Conservation (phyloP, 352 stramenopile species). For the Pythium utonaiense region DNA sequence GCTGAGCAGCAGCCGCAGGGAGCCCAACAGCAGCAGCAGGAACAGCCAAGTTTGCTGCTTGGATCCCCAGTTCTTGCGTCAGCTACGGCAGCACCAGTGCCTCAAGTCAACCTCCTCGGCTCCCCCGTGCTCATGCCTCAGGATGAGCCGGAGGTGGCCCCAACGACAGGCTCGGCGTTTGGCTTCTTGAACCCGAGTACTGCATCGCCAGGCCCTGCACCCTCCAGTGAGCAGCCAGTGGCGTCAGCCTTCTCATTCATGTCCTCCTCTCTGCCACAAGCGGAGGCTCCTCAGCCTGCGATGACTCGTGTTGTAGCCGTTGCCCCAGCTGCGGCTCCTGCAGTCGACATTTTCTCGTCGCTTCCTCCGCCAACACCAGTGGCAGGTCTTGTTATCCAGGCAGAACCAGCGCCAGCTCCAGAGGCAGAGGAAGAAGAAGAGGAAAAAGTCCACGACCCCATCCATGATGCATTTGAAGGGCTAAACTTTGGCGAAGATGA, state of each 20-base stretch:
- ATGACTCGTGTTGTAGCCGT: slow-evolving; percentile 20
- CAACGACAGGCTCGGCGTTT: slow-evolving; percentile 30
- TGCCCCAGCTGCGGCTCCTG: slow-evolving; percentile 6
- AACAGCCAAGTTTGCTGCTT: slow-evolving; percentile 2
- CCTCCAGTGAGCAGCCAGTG: slow-evolving; percentile 15
- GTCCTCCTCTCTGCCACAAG: slow-evolving; percentile 1
- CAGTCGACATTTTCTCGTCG: slow-evolving; percentile 53
- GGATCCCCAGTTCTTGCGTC: not conserved
- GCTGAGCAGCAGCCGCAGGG: not conserved
- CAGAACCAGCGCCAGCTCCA: not conserved
- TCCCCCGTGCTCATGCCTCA: slow-evolving; percentile 32
- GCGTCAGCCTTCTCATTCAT: slow-evolving; percentile 59
- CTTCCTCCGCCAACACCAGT: slow-evolving; percentile 45
- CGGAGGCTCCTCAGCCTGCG: slow-evolving; percentile 16
- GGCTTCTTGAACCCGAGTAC: slow-evolving; percentile 30
- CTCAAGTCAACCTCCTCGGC: slow-evolving; percentile 29
- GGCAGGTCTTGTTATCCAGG: slow-evolving; percentile 8
- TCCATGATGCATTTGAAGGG: slow-evolving; percentile 83
- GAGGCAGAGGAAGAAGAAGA: slow-evolving; percentile 24
- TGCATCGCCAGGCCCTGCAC: not conserved
- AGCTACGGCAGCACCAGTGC: not conserved
- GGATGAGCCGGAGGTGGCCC: slow-evolving; percentile 26
- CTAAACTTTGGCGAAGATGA: slow-evolving; percentile 44
- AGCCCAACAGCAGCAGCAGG: not conserved
- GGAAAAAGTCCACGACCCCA: slow-evolving; percentile 48